Evolutionary conservation across 2,329 filamentous ascomycete genomes (phyloP), one percentile per base, ranked within the genome.

Genomic region (Samsoniella hepiali): DNA sequence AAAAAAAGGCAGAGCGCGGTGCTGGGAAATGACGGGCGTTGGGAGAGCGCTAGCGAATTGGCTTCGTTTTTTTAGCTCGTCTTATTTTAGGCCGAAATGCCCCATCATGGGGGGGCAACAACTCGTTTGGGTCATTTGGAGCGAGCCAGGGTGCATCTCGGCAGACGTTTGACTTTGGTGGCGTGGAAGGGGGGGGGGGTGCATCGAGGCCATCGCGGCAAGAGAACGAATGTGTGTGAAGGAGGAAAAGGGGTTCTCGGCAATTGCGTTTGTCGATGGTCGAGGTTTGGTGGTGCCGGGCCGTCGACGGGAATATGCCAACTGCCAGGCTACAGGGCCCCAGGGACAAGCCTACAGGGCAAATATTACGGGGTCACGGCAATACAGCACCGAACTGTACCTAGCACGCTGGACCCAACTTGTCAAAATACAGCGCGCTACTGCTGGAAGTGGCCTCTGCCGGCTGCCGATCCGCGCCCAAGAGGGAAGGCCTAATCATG

Each of bases 1-100:
- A 36, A 51, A 22, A 36, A 34, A 31, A 9, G 31, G 32, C 17
- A 38, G 50, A 3, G 31, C 9, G 31, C 13, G 51, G 8, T 17
- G 10, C 34, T 40, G 53, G 56, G 31, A 54, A 60, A 53, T 60
- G 58, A 45, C 22, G 22, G 58, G 47, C 38, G 31, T 47, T 54
- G 38, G 55, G 22, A 29, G 38, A 45, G 38, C 40, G 38, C 58
- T 61, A 54, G 50, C 42, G 17, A 47, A 17, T 29, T 38, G 29
- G 29, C 17, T 61, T 61, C 11, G 27, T 51, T 29, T 32, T 34
- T n/a, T 47, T 45, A 60, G 58, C 58, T 55, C 31, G 31, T 49
- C 32, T 58, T 58, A 22, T 61, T 38, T 32, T 60, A 17, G 36
- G 36, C 11, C 44, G 22, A 5, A 40, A 29, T 17, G 34, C 40